Base-by-base conservation (phyloP, 1,139 yeast genomes). In the Blastobotrys capitulatus region DNA sequence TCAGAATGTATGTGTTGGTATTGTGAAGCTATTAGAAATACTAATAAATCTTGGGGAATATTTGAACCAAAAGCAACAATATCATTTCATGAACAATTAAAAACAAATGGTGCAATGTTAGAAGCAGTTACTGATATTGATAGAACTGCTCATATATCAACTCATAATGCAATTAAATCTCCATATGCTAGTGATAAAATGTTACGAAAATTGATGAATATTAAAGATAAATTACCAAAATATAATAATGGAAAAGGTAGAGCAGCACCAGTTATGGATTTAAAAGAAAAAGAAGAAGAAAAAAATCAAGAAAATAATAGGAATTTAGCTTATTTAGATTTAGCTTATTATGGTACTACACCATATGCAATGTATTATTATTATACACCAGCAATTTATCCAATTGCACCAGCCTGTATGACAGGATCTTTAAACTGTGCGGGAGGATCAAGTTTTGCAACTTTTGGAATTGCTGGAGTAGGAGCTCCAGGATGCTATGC, bases 1-100 rank as follows among this genome's bases (percentile, higher is more conserved):
- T 59, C 67, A 19, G 55, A 64, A 27, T 67, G 71, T 44, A 55
- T 59, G 47, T 67, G 71, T 43, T 59, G 62, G 62, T 65, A 62
- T 46, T 67, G 71, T 46, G 60, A 58, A 44, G 59, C 59, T 10
- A 43, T 57, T 20, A 52, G 61, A 13, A 57, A 57, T 7, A 13
- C 25, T 36, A 13, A 40, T 15, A 16, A n/a, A n/a, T n/a, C n/a
- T n/a, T n/a, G n/a, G n/a, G n/a, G n/a, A 32, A 5, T 16, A 4
- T 16, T 16, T 32, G 18, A 16, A 32, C 4, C 25, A 8, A 22
- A 22, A 7, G 6, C 37, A 3, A n/a, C n/a, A 2, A 29, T 9
- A 16, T 39, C 41, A 16, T 47, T 49, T 22, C 35, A 49, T 36
- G 35, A 36, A 16, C 36, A 38, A 31, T 13, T 40, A 13, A 40